phyloP scores from a whole-genome alignment of 2,329 filamentous ascomycete genomes.

The Fusarium piperis region DNA sequence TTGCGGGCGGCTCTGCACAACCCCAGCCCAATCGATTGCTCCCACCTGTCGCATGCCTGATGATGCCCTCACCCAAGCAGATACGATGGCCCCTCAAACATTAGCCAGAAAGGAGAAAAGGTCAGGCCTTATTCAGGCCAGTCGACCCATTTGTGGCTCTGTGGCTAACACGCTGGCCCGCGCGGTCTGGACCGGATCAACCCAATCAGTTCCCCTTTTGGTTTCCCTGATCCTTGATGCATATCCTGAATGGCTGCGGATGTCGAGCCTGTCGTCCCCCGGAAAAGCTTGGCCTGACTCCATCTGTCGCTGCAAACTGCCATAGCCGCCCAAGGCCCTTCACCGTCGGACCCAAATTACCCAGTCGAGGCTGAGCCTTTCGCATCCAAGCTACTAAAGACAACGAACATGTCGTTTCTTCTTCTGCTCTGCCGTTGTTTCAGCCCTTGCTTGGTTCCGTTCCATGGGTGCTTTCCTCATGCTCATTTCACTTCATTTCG shows the following conservation, averaged over 20 bases:
- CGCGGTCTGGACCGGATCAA: slow-evolving; percentile 29
- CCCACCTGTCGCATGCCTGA: slow-evolving; percentile 15
- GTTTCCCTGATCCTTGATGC: slow-evolving; percentile 1
- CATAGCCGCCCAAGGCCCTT: slow-evolving; percentile 24
- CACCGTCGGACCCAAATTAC: not conserved
- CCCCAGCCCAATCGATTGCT: slow-evolving; percentile 15
- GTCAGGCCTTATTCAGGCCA: slow-evolving; percentile 14
- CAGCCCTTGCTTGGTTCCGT: not conserved
- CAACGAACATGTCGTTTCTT: slow-evolving; percentile 15
- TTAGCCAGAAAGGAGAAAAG: not conserved
- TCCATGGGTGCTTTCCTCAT: not conserved
- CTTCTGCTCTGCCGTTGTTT: slow-evolving; percentile 3
- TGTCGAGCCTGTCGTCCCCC: slow-evolving; percentile 9
- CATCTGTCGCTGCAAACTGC: not conserved
- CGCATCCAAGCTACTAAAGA: slow-evolving; percentile 19
- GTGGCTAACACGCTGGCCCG: not conserved
- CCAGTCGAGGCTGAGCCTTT: slow-evolving; percentile 18
- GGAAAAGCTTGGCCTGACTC: slow-evolving; percentile 24
- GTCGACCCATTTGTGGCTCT: slow-evolving; percentile 18
- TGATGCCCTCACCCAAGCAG: slow-evolving; percentile 25
- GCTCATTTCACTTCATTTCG: slow-evolving; percentile 10
- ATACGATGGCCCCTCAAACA: not conserved
- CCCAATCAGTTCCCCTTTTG: slow-evolving; percentile 27
- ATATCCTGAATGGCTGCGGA: not conserved
- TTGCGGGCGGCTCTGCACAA: slow-evolving; percentile 12